phyloP scores from a whole-genome alignment of 2,329 filamentous ascomycete genomes.

The Calonectria naviculata region DNA sequence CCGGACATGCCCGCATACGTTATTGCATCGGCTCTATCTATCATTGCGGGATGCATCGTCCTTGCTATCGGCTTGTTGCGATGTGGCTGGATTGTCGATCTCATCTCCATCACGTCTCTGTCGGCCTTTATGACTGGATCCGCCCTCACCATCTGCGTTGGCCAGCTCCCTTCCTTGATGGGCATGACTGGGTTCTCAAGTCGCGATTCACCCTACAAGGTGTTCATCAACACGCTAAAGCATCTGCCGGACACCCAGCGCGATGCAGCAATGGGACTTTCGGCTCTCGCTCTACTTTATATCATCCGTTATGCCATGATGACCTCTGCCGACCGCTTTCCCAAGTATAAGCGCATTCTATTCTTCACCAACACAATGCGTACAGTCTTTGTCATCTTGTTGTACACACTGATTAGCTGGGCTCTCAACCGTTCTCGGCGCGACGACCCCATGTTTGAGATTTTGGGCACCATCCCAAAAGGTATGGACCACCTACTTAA shows the following conservation, averaged over 20 bases:
- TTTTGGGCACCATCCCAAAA: conserved; percentile 82
- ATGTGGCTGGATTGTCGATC: conserved; percentile 89
- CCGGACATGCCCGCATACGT: conserved; percentile 71
- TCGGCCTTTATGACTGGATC: conserved; percentile 98
- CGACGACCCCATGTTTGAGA: conserved; percentile 74
- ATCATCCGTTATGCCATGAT: conserved; percentile 75
- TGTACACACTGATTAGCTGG: conserved; percentile 94
- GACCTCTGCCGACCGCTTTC: conserved; percentile 74
- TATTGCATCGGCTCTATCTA: conserved; percentile 81
- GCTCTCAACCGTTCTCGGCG: conserved; percentile 79
- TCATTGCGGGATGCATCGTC: conserved; percentile 83
- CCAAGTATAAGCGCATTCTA: conserved; percentile 76
- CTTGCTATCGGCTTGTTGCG: conserved; percentile 82
- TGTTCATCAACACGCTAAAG: conserved; percentile 86
- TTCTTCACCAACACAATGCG: conserved; percentile 95
- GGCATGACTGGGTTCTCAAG: conserved; percentile 82
- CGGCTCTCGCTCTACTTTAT: conserved; percentile 82
- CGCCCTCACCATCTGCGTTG: conserved; percentile 86
- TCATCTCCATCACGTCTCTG: conserved; percentile 90
- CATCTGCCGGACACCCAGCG: conserved; percentile 73
- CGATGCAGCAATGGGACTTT: conserved; percentile 92
- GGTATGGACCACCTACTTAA: conserved; percentile 48
- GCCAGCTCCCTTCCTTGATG: conserved; percentile 85
- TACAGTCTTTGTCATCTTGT: conserved; percentile 89
- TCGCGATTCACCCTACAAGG: conserved; percentile 80